Conservation (phyloP, 2,329 filamentous ascomycete genomes). For the Hypoxylon rubiginosum region DNA sequence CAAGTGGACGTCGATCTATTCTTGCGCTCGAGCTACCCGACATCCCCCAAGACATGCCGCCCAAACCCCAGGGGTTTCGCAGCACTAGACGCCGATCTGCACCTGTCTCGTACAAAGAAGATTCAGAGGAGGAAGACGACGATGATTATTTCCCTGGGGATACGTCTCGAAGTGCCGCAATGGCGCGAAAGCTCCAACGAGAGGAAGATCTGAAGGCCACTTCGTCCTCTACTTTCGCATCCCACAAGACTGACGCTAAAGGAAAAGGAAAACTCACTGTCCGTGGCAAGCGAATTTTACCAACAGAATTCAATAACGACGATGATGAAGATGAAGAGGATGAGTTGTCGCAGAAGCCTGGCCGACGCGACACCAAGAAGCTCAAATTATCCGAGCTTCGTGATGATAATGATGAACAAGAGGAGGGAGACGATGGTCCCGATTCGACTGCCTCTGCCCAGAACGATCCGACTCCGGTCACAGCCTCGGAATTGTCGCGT, state of each 20-base stretch:
- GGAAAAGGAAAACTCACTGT: constrained; percentile 23
- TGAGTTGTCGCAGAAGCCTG: background rate
- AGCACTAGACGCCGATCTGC: constrained; percentile 45
- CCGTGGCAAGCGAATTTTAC: background rate
- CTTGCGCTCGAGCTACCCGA: constrained; percentile 54
- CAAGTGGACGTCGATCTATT: constrained; percentile 37
- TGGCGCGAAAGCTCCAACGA: constrained; percentile 42
- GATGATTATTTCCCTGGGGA: constrained; percentile 49
- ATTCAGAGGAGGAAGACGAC: constrained; percentile 49
- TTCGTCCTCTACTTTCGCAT: constrained; percentile 8
- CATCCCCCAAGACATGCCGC: constrained; percentile 58
- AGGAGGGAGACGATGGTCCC: constrained; percentile 5
- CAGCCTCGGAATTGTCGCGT: too few species aligned
- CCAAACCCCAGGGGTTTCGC: constrained; percentile 47
- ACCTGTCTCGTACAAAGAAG: constrained; percentile 46
- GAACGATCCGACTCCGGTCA: background rate
- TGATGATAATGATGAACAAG: too few species aligned
- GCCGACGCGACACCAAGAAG: background rate
- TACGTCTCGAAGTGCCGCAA: constrained; percentile 27
- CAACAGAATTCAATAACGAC: constrained; percentile 6
- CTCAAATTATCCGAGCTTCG: too few species aligned
- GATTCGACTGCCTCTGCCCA: constrained; percentile 27
- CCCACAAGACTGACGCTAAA: background rate
- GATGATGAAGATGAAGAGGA: constrained; percentile 29
- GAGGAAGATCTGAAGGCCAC: constrained; percentile 45